These are phyloP conservation scores for Lentithecium fluviatile DNA, from an alignment of 495 filamentous ascomycete species.

Conservation along the genomic window DNA sequence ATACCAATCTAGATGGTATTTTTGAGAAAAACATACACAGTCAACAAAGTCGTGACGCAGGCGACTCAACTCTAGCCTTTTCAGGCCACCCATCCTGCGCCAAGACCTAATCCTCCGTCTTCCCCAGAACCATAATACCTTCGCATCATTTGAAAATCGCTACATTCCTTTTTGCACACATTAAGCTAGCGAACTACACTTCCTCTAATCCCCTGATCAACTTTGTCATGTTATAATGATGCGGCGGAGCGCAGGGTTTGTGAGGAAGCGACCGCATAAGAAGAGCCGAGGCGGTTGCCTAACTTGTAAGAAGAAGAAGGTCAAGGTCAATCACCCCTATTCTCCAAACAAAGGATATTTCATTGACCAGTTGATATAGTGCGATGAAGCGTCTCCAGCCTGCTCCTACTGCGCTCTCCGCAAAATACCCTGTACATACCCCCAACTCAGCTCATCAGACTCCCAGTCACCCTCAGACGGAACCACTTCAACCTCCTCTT, in stretches of 20 bases:
- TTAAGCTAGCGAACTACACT: too few species aligned
- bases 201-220: neutral
- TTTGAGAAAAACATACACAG: too few species aligned
- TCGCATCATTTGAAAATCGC: too few species aligned
- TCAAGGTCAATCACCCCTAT: constrained; percentile 13
- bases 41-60: too few species aligned
- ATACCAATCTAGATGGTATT: too few species aligned
- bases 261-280: constrained; percentile 23
- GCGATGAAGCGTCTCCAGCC: constrained; percentile 16
- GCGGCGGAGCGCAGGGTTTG: constrained; percentile 14
- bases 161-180: too few species aligned
- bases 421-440: constrained; percentile 15
- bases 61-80: too few species aligned
- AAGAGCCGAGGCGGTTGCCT: constrained; percentile 25
- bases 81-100: too few species aligned
- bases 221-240: constrained; percentile 18
- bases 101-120: too few species aligned
- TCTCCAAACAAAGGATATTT: neutral
- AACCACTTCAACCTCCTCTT: neutral
- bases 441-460: neutral
- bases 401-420: constrained; percentile 24
- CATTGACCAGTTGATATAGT: constrained; percentile 10
- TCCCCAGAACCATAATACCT: too few species aligned
- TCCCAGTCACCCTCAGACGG: neutral
- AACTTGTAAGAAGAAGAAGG: constrained; percentile 27